These are phyloP conservation scores for Phytophthora pisi DNA, from an alignment of 352 stramenopile genomes.

Conservation along the genomic window DNA sequence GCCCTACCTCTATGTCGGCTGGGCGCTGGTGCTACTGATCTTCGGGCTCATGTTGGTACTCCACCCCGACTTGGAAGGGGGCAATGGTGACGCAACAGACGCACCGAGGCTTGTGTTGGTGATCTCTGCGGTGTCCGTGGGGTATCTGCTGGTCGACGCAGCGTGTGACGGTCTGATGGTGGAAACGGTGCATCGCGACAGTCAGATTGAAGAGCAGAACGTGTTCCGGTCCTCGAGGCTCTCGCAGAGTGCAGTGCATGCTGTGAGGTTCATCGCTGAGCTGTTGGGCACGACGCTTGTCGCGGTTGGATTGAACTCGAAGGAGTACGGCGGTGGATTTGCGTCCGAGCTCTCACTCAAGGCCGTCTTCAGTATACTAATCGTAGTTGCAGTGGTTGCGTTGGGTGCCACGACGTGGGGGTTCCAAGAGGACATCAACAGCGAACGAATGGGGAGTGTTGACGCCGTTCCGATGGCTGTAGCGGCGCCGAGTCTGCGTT, in stretches of 20 bases:
- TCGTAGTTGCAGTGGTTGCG: slow-evolving; percentile 35
- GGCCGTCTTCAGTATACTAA: slow-evolving; percentile 46
- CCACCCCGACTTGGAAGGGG: slow-evolving; percentile 23
- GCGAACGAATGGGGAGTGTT: background rate
- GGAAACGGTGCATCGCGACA: slow-evolving; percentile 72
- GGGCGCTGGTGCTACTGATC: slow-evolving; percentile 47
- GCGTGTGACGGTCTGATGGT: slow-evolving; percentile 80
- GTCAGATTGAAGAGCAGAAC: slow-evolving; percentile 23
- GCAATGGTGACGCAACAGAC: slow-evolving; percentile 9
- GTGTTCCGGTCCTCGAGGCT: slow-evolving; percentile 22
- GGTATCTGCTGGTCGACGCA: slow-evolving; percentile 62
- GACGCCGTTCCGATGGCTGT: background rate
- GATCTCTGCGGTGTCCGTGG: slow-evolving; percentile 58
- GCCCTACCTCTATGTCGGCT: slow-evolving; percentile 75
- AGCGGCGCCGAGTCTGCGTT: slow-evolving; percentile 17
- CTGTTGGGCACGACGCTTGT: slow-evolving; percentile 59
- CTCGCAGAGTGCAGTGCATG: slow-evolving; percentile 64
- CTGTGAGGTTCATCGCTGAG: slow-evolving; percentile 59
- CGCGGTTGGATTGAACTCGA: slow-evolving; percentile 64
- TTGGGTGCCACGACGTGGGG: slow-evolving; percentile 47
- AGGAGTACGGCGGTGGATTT: slow-evolving; percentile 60
- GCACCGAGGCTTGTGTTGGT: slow-evolving; percentile 60
- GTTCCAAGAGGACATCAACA: slow-evolving; percentile 33
- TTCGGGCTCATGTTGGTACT: slow-evolving; percentile 39
- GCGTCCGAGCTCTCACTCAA: slow-evolving; percentile 47